Evolutionary conservation across 148 eudicot genomes (phyloP).

Genomic region (Amaranthus cruentus): DNA sequence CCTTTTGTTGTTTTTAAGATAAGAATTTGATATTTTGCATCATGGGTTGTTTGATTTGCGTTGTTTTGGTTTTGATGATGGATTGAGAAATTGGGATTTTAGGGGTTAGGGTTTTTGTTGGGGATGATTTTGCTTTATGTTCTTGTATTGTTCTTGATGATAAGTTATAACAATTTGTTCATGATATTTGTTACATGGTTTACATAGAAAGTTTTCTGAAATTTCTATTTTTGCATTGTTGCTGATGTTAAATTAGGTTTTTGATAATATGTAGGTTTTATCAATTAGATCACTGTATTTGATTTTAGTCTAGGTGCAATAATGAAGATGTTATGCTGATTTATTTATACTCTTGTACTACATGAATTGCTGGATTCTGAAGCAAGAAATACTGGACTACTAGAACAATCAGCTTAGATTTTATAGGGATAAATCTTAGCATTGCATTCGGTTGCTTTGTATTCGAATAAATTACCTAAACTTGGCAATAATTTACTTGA

Average conservation of each 20-base stretch:
- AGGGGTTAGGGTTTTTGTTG: neutral
- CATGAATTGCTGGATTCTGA: too few species aligned
- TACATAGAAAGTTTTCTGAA: neutral
- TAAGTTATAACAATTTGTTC: neutral
- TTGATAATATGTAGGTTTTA: too few species aligned
- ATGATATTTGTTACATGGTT: neutral
- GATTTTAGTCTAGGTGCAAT: too few species aligned
- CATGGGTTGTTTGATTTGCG: conserved; percentile 11
- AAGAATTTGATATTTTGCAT: neutral
- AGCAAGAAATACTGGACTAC: too few species aligned
- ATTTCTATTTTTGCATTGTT: neutral
- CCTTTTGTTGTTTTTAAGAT: neutral
- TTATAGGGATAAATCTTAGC: too few species aligned
- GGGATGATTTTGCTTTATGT: neutral
- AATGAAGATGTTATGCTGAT: too few species aligned
- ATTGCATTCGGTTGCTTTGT: too few species aligned
- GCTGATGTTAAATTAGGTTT: neutral
- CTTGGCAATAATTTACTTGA: too few species aligned
- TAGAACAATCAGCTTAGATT: too few species aligned
- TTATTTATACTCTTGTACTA: too few species aligned
- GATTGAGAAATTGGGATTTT: neutral
- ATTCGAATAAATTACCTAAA: too few species aligned
- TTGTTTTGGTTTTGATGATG: neutral
- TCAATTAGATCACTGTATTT: too few species aligned
- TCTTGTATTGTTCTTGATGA: neutral